Evolutionary conservation across 768 basidiomycete species (phyloP), one percentile per base, ranked within the genome.

Genomic region (Amanita thiersii): DNA sequence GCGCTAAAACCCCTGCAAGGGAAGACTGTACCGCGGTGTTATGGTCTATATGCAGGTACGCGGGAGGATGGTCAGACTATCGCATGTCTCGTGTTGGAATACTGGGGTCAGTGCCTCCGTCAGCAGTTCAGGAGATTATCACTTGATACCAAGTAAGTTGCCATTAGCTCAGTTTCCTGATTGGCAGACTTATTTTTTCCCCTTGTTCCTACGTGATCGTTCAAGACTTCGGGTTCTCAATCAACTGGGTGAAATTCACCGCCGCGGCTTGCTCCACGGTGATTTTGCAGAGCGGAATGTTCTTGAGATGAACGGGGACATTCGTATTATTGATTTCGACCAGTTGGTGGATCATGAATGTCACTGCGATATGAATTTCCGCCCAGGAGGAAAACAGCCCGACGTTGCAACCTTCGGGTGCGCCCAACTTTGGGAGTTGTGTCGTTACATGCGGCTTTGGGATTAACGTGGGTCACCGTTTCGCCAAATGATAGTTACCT

Each of bases 261-360:
- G 49, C 10, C 46, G 51, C 11, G 65, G 66, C 12, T 40, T 63
- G 24, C 53, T 60, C 17, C 65, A 66, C 34, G 62, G 61, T 11
- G 65, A 68, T 46, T 68, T 68, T 41, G 65, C 66, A 6, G 66
- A 68, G 45, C 51, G 66, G 26, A 66, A 68, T 35, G 56, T 68
- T n/a, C 55, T 68, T 1, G 53, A 59, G 33, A 40, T 47, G 33
- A 52, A 62, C 29, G 62, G 62, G 4, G 62, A 65, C 41, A 51
- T 65, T 28, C 53, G 64, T 21, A 55, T 67, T 20, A 67, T 67
- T 21, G 65, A 66, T 45, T 66, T 65, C 46, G 63, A 65, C 46
- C 55, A 59, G 36, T 48, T 58, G 2, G 39, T 49, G 20, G 43
- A 49, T 8, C 64, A 64, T 36, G 49, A 54, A 8, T 64, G 62